A percentile compares a stretch with the other conserved stretches of the same genome.
Evolutionary conservation across 148 eudicot genomes (phyloP).

Genomic region (Rhododendron mucronatum): DNA sequence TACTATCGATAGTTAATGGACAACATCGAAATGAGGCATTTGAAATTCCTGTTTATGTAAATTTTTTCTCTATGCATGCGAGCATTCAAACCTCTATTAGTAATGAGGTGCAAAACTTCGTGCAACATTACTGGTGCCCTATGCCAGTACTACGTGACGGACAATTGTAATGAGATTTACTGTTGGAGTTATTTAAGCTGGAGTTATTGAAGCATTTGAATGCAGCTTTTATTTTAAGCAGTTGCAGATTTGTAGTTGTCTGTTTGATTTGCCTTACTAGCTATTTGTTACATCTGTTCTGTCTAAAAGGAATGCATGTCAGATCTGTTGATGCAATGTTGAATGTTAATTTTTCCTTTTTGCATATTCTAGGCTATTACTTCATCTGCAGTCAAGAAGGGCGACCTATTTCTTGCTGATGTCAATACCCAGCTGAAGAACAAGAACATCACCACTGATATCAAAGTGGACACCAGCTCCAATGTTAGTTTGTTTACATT

Average conservation of each 20-base stretch:
- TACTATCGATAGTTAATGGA: background rate
- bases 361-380: conserved; percentile 49
- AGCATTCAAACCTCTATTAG: background rate
- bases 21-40: background rate
- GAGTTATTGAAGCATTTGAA: background rate
- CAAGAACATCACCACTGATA: conserved; percentile 68
- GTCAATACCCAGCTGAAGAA: conserved; percentile 62
- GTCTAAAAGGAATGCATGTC: background rate
- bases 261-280: background rate
- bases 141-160: too few relatives aligned
- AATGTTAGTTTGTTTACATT: conserved; percentile 35
- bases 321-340: background rate
- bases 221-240: background rate
- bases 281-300: background rate
- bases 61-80: background rate
- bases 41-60: background rate
- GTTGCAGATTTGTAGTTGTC: background rate
- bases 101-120: background rate
- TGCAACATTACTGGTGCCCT: background rate
- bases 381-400: conserved; percentile 64
- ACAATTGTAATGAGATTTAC: too few relatives aligned
- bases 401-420: conserved; percentile 66
- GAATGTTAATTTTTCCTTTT: background rate
- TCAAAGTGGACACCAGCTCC: conserved; percentile 79
- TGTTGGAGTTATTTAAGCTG: background rate